These are phyloP conservation scores for Pulveroboletus sp. DNA, from an alignment of 768 basidiomycete genomes.

Conservation along the genomic window DNA sequence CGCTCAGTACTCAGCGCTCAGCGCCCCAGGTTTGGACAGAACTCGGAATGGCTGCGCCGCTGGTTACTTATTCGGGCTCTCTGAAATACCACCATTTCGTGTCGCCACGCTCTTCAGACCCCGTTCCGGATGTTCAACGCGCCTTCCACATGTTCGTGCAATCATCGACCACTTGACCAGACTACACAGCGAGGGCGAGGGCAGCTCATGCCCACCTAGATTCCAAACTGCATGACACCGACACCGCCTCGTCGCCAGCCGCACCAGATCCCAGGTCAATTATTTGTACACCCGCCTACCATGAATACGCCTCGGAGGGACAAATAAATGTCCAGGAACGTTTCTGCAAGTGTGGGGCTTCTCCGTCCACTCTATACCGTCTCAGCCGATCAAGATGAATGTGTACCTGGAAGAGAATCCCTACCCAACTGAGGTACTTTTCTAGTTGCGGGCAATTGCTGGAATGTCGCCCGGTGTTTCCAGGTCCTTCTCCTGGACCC, in stretches of 20 bases:
- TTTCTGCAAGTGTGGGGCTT: conserved; percentile 3
- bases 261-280: conserved; percentile 7
- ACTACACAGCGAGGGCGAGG: conserved; percentile 25
- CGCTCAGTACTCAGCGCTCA: neutral
- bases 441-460: conserved; percentile 13
- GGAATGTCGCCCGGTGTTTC: conserved; percentile 21
- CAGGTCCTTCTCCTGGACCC: conserved; percentile 19
- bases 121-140: conserved; percentile 28
- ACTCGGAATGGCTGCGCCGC: conserved; percentile 9
- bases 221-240: conserved; percentile 17
- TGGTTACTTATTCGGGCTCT: conserved; percentile 7
- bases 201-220: conserved; percentile 20
- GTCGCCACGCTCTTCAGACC: conserved; percentile 23
- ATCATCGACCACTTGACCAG: conserved; percentile 23
- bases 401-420: neutral
- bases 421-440: conserved; percentile 1
- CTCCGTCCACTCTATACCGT: neutral
- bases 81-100: conserved; percentile 16
- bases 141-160: conserved; percentile 31
- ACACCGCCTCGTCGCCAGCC: conserved; percentile 16
- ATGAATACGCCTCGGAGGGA: conserved; percentile 1
- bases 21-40: neutral
- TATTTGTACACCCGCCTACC: conserved; percentile 2
- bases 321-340: conserved; percentile 1
- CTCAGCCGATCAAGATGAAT: neutral